Base-by-base conservation (phyloP, 139 green algal species). In the Ulvella scutata region DNA sequence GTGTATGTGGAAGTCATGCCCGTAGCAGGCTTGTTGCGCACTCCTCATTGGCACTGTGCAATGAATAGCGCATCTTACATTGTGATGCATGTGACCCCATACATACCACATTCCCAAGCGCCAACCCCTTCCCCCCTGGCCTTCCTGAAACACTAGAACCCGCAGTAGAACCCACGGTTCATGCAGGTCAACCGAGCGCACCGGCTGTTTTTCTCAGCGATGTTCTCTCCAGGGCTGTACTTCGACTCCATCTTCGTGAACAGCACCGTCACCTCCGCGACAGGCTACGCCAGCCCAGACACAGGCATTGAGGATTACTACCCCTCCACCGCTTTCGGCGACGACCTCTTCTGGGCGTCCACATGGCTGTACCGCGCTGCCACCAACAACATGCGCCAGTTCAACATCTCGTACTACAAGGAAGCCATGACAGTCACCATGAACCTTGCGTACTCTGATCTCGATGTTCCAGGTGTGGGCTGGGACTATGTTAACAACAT, bases 341-440 rank as follows among this genome's bases (percentile, higher is more conserved):
- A 67, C 51, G 51, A 67, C 51, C 51, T 67, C 51, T 67, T 67
- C 51, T 67, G 51, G 51, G 51, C 51, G 51, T 67, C 51, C n/a
- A 67, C 51, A 2, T 67, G 51, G 51, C 51, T 67, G 9, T 67
- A 67, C 51, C 51, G 51, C 13, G 51, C 51, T 6, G 31, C 51
- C 51, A 67, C 33, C 51, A 67, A 67, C 51, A 23, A 26, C 51
- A 67, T 67, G n/a, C 51, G 51, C 51, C 6, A 31, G 0, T 67
- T 67, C 51, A 67, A 67, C 51, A 6, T 36, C 10, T 34, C 13
- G 13, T 67, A 67, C 51, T 67, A 67, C 51, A 29, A 26, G n/a
- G 51, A 67, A 29, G 51, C 51, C 13, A 67, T 67, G 51, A 7
- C 51, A n/a, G 33, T 26, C 13, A 67, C 51, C 51, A 67, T 67